Conservation (phyloP, 2,329 filamentous ascomycete genomes). For the Dactylellina drechsleri region DNA sequence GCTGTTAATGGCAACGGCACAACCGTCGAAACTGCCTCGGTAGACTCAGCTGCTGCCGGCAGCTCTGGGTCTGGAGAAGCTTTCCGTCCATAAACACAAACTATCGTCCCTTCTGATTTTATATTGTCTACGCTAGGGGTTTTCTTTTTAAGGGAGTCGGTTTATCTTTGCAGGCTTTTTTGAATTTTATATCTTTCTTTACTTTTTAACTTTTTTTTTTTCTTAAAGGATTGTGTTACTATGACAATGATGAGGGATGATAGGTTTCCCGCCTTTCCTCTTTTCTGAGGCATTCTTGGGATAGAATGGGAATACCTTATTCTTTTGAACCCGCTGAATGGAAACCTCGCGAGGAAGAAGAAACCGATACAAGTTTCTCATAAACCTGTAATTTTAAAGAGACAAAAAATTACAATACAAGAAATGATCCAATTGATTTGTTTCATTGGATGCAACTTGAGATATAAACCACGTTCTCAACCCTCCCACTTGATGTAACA, state of each 20-base stretch:
- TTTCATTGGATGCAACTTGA: too few relatives aligned
- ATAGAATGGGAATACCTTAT: constrained; percentile 3
- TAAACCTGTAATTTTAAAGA: too few relatives aligned
- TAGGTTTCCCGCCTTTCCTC: too few relatives aligned
- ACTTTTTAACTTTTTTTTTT: constrained; percentile 5
- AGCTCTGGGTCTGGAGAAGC: constrained; percentile 40
- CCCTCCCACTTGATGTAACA: too few relatives aligned
- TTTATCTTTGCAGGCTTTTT: neutral
- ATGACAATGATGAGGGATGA: constrained; percentile 9
- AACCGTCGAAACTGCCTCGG: neutral
- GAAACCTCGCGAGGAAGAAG: too few relatives aligned
- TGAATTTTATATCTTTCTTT: constrained; percentile 26
- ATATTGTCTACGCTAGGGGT: constrained; percentile 2
- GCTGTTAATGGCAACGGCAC: constrained; percentile 6
- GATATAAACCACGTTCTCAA: too few relatives aligned
- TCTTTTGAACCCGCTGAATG: too few relatives aligned
- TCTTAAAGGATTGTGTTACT: constrained; percentile 24
- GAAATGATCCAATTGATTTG: too few relatives aligned
- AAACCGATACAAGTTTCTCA: too few relatives aligned
- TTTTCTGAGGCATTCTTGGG: constrained; percentile 45
- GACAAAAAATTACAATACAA: too few relatives aligned
- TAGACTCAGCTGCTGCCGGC: constrained; percentile 30
- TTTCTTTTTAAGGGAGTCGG: constrained; percentile 38
- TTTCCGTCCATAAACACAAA: constrained; percentile 31
- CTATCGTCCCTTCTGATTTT: neutral